These are phyloP conservation scores for Tuber umbilicatum DNA, from an alignment of 495 filamentous ascomycete genomes.

Conservation along the genomic window DNA sequence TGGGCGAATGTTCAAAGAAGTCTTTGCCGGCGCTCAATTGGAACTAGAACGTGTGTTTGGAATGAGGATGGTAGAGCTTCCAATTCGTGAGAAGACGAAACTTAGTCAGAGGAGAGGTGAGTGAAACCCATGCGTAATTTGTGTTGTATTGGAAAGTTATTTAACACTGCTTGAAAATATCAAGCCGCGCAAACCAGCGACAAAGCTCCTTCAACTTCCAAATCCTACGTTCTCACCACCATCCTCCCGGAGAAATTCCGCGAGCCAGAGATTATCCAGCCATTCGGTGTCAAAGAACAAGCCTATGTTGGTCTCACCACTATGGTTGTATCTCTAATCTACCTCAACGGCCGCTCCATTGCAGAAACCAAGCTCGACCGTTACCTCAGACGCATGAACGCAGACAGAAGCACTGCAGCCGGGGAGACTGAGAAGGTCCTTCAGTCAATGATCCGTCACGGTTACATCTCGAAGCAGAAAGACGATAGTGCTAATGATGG, in stretches of 20 bases:
- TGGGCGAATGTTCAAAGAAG: conserved; percentile 58
- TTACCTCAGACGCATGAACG: conserved; percentile 68
- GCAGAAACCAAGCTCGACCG: conserved; percentile 65
- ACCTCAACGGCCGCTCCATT: conserved; percentile 62
- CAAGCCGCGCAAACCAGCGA: conserved; percentile 55
- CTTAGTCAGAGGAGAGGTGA: conserved; percentile 65
- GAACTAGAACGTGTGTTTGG: conserved; percentile 63
- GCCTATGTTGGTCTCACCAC: conserved; percentile 75
- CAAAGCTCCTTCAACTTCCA: conserved; percentile 51
- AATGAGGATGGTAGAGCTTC: conserved; percentile 80
- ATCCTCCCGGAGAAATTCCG: conserved; percentile 61
- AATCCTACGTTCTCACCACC: conserved; percentile 68
- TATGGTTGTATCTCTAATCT: conserved; percentile 69
- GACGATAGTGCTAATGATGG: conserved; percentile 60
- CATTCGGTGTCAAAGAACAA: conserved; percentile 59
- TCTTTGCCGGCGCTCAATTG: conserved; percentile 63
- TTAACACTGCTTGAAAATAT: not conserved
- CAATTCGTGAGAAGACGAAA: conserved; percentile 68
- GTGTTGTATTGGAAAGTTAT: not conserved
- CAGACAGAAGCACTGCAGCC: conserved; percentile 64
- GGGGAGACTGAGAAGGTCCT: conserved; percentile 72
- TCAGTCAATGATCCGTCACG: conserved; percentile 67
- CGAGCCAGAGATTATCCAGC: conserved; percentile 58
- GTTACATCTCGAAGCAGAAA: conserved; percentile 69
- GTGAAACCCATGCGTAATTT: not conserved